Base-by-base conservation (phyloP, 2,329 filamentous ascomycete genomes). In the Gremmenia infestans region DNA sequence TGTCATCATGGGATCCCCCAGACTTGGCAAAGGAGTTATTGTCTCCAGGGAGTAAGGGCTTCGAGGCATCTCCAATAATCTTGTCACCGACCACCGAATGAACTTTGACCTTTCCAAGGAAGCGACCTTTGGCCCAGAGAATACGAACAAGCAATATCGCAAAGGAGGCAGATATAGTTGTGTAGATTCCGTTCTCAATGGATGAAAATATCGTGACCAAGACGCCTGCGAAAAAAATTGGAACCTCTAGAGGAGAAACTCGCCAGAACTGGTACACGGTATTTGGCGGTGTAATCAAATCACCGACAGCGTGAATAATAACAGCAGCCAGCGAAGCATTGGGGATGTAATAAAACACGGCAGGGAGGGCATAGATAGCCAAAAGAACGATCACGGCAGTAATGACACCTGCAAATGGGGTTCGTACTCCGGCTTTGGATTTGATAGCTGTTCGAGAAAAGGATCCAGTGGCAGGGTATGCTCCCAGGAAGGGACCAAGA, bases 361-460 rank as follows among this genome's bases (percentile, higher is more conserved):
- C 84, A 0, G 93, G 87, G 49, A 97, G 76, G 11, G 89, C 89
- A 67, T 97, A 97, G 60, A 96, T 90, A 37, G 94, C 92, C 8
- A 97, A 76, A 0, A 97, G 80, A 4, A 97, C 93, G 14, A 97
- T 81, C 14, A 88, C 53, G 0, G 89, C 92, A 7, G 92, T 97
- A 61, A 97, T 89, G 43, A 96, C 81, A 73, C 94, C 93, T 15
- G 90, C 91, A 54, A 96, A 85, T 1, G 93, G 93, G 0, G 92
- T 97, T 23, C 91, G 85, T 4, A 97, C 93, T 67, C 94, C 94
- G 50, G 94, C 92, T 73, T 97, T 97, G 4, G 93, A 94, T 73
- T 97, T 96, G 74, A 97, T 97, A 52, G 94, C 93, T 28, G 94
- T 97, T 59, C 94, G 86, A 37, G 90, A 96, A 78, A 97, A 97